Percentiles rank a stretch among this genome's conserved stretches.
Evolutionary conservation across 495 filamentous ascomycete species (phyloP).

Genomic region (Aspergillus wentii): DNA sequence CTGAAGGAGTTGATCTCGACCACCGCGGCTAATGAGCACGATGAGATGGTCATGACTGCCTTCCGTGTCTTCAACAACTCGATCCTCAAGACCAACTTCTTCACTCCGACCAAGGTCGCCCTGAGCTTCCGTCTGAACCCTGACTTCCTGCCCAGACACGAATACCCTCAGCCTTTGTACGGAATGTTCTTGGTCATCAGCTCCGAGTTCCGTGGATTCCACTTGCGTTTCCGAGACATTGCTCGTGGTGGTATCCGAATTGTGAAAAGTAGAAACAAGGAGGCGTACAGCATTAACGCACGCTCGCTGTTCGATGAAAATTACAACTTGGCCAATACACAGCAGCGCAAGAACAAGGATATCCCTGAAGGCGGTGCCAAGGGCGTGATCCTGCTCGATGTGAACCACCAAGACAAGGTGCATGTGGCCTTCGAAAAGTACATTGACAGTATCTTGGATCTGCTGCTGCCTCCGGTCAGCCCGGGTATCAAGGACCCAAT

Average conservation of each 20-base stretch:
- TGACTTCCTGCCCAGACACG: conserved; percentile 78
- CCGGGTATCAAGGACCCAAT: conserved; percentile 99
- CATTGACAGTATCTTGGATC: conserved; percentile 95
- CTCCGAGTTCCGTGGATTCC: conserved; percentile 94
- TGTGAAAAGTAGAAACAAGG: conserved; percentile 92
- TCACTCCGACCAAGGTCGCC: conserved; percentile 97
- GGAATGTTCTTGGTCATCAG: conserved; percentile 99
- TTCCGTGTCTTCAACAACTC: conserved; percentile 91
- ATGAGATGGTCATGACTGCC: conserved; percentile 96
- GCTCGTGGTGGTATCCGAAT: conserved; percentile 96
- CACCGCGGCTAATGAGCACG: conserved; percentile 85
- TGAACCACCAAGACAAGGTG: conserved; percentile 87
- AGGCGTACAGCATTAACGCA: conserved; percentile 94
- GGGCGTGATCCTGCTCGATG: conserved; percentile 92
- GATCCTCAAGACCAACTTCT: conserved; percentile 97
- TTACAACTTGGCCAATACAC: conserved; percentile 95
- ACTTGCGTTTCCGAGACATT: conserved; percentile 95
- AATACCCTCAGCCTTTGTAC: conserved; percentile 91
- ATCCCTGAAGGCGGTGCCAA: conserved; percentile 99
- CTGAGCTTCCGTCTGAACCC: conserved; percentile 94
- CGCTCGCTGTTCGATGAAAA: conserved; percentile 97
- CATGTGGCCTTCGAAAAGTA: conserved; percentile 97
- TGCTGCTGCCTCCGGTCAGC: conserved; percentile 81
- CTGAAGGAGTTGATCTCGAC: conserved; percentile 78
- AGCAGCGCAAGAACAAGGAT: conserved; percentile 99